These are phyloP conservation scores for Solanum peruvianum DNA, from an alignment of 257 asterid species.

Conservation along the genomic window DNA sequence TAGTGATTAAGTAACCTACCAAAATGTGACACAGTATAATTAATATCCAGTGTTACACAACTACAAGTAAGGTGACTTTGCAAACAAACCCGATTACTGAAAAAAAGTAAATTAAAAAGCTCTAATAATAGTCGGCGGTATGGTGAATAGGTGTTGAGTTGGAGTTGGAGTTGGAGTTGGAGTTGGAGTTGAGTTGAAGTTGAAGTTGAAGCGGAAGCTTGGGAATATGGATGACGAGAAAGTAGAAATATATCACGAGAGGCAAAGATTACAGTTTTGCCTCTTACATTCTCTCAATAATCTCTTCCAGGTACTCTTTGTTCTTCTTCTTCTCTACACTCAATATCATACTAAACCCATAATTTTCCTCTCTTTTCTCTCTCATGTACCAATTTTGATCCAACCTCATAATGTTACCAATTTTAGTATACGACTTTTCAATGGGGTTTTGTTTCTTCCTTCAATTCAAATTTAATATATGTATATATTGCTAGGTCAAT, in stretches of 20 bases:
- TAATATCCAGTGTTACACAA: neutral
- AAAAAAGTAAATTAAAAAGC: neutral
- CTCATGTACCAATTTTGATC: neutral
- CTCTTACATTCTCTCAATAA: slow-evolving; percentile 86
- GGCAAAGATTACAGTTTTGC: slow-evolving; percentile 75
- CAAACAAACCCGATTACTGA: neutral
- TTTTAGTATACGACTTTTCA: neutral
- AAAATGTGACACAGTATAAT: neutral
- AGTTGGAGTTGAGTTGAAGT: no score
- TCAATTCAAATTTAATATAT: neutral
- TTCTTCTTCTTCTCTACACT: neutral
- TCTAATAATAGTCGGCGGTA: neutral
- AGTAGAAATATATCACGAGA: slow-evolving; percentile 63
- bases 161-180: neutral
- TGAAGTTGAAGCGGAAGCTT: neutral
- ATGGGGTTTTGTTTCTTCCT: neutral
- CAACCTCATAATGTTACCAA: neutral
- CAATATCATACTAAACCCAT: neutral
- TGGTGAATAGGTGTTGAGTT: neutral
- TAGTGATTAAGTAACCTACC: neutral
- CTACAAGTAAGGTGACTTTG: neutral
- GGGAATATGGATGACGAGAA: slow-evolving; percentile 30
- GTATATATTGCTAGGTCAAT: neutral
- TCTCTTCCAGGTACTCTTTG: slow-evolving; percentile 66
- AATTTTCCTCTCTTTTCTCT: neutral